A percentile compares a stretch with the other conserved stretches of the same genome.
Evolutionary conservation across 805 yeast species (phyloP).

Genomic region (Blastobotrys robertii): DNA sequence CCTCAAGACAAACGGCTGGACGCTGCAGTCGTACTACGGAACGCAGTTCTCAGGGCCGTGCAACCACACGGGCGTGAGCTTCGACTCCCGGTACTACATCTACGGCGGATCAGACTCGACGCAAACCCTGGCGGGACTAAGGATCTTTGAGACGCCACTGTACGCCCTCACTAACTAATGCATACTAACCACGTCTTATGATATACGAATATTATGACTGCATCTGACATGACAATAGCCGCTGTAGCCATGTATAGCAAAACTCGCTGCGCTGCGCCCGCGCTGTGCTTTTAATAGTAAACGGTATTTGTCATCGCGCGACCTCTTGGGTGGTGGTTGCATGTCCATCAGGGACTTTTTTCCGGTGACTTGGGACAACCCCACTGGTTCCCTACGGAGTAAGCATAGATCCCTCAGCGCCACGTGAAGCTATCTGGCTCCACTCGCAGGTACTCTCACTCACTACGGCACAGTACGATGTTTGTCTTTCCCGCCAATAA

Average conservation of each 20-base stretch:
- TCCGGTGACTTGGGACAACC: too few species aligned
- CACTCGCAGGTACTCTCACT: too few species aligned
- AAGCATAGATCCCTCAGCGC: too few species aligned
- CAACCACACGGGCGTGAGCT: constrained; percentile 11
- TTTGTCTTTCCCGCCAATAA: constrained; percentile 37
- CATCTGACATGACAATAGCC: too few species aligned
- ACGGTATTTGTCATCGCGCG: too few species aligned
- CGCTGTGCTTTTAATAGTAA: too few species aligned
- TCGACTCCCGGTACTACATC: constrained; percentile 15
- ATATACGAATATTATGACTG: not conserved
- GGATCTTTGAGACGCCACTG: constrained; percentile 15
- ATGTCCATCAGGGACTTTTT: too few species aligned
- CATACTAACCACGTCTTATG: not conserved
- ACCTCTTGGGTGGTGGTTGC: too few species aligned
- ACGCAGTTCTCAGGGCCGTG: constrained; percentile 14
- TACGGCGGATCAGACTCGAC: constrained; percentile 16
- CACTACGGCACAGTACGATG: constrained; percentile 17
- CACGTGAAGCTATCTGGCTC: too few species aligned
- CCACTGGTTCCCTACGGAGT: too few species aligned
- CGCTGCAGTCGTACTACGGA: constrained; percentile 14
- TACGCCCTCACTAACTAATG: not conserved
- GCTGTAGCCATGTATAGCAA: too few species aligned
- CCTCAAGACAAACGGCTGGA: constrained; percentile 12
- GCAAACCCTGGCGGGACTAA: constrained; percentile 10
- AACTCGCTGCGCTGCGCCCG: too few species aligned